Evolutionary conservation across 140 eudicot genomes (phyloP).

Genomic region (Anethum foeniculum): DNA sequence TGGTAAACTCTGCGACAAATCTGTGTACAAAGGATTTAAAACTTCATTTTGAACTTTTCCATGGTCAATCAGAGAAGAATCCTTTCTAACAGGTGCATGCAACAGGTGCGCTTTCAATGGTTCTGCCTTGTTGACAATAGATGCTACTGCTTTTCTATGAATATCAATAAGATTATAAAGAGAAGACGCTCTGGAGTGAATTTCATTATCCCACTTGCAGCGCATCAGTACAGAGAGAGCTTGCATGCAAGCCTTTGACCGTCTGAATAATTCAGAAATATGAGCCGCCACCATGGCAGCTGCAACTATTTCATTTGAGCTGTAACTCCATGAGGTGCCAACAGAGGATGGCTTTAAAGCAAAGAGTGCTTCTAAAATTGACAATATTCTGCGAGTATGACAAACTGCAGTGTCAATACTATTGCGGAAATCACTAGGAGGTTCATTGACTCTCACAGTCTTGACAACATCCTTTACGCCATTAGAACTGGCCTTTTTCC

Average conservation of each 20-base stretch:
- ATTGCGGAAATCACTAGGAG: conserved; percentile 35
- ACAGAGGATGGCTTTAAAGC: conserved; percentile 85
- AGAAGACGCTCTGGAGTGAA: conserved; percentile 80
- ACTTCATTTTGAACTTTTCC: conserved; percentile 40
- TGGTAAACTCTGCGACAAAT: conserved; percentile 26
- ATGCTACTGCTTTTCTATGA: conserved; percentile 86
- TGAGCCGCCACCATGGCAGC: conserved; percentile 99
- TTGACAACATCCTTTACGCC: conserved; percentile 16
- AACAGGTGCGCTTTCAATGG: conserved; percentile 79
- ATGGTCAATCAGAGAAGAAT: conserved; percentile 28
- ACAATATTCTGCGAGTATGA: conserved; percentile 77
- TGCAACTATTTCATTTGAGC: conserved; percentile 94
- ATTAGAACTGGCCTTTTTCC: conserved; percentile 29
- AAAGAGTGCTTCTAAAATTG: conserved; percentile 82
- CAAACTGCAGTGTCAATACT: conserved; percentile 70
- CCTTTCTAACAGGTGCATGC: conserved; percentile 46
- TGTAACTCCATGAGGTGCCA: conserved; percentile 90
- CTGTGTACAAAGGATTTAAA: conserved; percentile 16
- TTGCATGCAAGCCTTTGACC: conserved; percentile 88
- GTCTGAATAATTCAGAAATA: conserved; percentile 77
- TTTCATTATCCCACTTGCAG: conserved; percentile 89
- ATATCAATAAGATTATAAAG: conserved; percentile 74
- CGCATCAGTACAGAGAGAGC: conserved; percentile 66
- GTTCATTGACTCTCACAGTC: conserved; percentile 34
- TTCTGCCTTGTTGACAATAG: conserved; percentile 87